These are phyloP conservation scores for Fusarium luffae DNA, from an alignment of 2,329 filamentous ascomycete species.

Conservation along the genomic window DNA sequence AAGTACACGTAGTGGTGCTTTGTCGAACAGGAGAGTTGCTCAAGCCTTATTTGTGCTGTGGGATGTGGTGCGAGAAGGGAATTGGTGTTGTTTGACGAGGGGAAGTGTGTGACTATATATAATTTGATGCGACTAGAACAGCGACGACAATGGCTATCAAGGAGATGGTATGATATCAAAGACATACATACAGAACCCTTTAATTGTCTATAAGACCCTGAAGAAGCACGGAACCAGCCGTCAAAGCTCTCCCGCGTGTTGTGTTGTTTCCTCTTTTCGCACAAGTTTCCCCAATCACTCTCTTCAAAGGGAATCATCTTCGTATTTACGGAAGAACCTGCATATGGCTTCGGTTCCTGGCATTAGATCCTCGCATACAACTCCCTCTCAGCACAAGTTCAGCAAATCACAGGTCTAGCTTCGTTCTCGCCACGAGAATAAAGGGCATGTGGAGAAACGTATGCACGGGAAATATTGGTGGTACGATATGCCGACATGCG, in stretches of 20 bases:
- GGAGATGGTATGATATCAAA: rapidly evolving
- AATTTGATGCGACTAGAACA: neutral
- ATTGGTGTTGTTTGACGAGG: neutral
- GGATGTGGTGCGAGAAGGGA: neutral
- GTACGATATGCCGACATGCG: conserved; percentile 1
- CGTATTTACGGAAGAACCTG: conserved; percentile 3
- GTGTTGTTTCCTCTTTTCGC: neutral
- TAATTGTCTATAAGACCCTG: too few relatives aligned
- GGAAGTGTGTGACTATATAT: neutral
- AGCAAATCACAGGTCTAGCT: neutral
- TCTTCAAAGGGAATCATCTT: neutral
- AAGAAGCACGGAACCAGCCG: neutral
- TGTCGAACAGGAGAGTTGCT: conserved; percentile 8
- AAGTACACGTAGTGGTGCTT: neutral
- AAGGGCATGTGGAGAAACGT: neutral
- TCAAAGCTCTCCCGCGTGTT: neutral
- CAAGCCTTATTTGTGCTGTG: conserved; percentile 17
- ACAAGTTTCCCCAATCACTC: neutral
- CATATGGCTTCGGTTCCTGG: conserved; percentile 24
- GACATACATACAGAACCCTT: neutral
- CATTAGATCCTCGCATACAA: neutral
- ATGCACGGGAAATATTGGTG: neutral
- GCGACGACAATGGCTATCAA: neutral
- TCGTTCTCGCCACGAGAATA: conserved; percentile 9
- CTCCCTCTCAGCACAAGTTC: neutral